These are phyloP conservation scores for Cicer chorassanicum DNA, from an alignment of 306 rosid species.

Conservation along the genomic window DNA sequence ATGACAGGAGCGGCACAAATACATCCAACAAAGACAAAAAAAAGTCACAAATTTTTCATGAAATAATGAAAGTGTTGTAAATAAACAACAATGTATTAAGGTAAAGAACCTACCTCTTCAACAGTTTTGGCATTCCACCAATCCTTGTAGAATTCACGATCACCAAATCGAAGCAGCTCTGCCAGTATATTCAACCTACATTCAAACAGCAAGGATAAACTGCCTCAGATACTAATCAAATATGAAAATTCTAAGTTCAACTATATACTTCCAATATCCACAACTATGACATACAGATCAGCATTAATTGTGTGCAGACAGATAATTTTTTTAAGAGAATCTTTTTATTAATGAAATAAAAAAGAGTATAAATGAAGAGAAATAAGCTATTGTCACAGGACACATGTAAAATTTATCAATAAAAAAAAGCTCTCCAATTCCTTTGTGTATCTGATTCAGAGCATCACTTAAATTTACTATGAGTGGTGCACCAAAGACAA, in stretches of 20 bases:
- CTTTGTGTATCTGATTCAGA: not conserved
- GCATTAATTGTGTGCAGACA: not conserved
- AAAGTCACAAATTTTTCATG: slow-evolving; percentile 40
- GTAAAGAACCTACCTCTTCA: slow-evolving; percentile 72
- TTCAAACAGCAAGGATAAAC: slow-evolving; percentile 45
- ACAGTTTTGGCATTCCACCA: slow-evolving; percentile 99
- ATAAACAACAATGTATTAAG: slow-evolving; percentile 31
- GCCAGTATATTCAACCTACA: slow-evolving; percentile 97
- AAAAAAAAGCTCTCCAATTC: slow-evolving; percentile 15
- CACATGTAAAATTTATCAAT: not conserved
- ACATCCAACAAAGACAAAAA: slow-evolving; percentile 50
- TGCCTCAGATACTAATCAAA: slow-evolving; percentile 24
- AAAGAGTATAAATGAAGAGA: not conserved
- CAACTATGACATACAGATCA: slow-evolving; percentile 21
- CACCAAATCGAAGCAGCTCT: slow-evolving; percentile 96
- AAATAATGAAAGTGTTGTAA: slow-evolving; percentile 31
- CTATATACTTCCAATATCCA: slow-evolving; percentile 19
- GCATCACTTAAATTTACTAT: slow-evolving; percentile 1
- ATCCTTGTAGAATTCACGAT: slow-evolving; percentile 93
- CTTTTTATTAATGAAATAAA: not conserved
- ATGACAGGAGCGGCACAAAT: slow-evolving; percentile 47
- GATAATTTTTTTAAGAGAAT: not conserved
- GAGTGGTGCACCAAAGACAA: not conserved
- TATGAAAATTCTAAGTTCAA: slow-evolving; percentile 36
- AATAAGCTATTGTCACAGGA: not conserved